phyloP scores from a whole-genome alignment of 257 asterid genomes.

The Nicotiana benthamiana region DNA sequence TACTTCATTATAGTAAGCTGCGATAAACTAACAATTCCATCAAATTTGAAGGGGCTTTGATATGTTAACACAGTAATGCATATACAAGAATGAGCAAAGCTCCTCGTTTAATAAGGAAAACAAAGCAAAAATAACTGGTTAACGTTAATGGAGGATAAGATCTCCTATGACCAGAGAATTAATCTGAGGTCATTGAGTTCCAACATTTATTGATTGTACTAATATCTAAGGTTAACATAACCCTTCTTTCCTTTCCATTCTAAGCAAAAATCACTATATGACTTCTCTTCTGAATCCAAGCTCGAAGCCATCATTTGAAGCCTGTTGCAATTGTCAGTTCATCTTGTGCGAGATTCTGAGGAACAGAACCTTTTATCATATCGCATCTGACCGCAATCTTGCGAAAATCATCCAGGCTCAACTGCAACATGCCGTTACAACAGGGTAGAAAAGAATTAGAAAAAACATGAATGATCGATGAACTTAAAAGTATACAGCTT shows the following conservation, averaged over 20 bases:
- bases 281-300: background rate
- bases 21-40: background rate
- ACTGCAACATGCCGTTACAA: constrained; percentile 32
- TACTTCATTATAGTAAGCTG: background rate
- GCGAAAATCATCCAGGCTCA: constrained; percentile 62
- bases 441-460: background rate
- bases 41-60: background rate
- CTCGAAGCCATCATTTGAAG: background rate
- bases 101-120: background rate
- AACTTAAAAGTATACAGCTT: background rate
- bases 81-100: background rate
- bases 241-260: background rate
- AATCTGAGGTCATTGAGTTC: background rate
- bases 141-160: background rate
- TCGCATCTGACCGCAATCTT: constrained; percentile 61
- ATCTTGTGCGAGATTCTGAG: background rate
- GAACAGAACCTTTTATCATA: constrained; percentile 50
- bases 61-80: background rate
- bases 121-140: background rate
- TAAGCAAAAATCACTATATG: background rate
- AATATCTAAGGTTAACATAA: background rate
- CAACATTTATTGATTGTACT: background rate
- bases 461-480: background rate
- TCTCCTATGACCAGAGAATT: background rate
- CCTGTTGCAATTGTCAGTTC: background rate